These are phyloP conservation scores for Crepidotus variabilis DNA, from an alignment of 768 basidiomycete species.

Conservation along the genomic window DNA sequence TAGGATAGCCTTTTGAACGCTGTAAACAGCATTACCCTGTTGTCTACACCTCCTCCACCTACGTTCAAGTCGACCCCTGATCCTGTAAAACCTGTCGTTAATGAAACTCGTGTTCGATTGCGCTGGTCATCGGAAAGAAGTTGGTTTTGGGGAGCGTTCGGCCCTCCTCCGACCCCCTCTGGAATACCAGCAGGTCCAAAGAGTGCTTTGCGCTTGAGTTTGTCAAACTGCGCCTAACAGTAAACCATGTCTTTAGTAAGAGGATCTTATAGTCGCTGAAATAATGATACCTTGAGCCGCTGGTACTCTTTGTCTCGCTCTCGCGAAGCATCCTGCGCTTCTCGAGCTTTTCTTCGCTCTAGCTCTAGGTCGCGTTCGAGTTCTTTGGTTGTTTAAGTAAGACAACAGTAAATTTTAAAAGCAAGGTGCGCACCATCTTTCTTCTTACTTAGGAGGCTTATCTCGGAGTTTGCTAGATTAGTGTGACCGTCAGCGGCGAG, in stretches of 20 bases:
- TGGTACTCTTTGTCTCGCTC: conserved; percentile 87
- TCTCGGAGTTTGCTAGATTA: conserved; percentile 68
- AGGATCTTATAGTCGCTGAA: background rate
- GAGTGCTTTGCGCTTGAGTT: conserved; percentile 77
- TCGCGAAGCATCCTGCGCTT: conserved; percentile 68
- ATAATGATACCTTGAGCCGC: conserved; percentile 67
- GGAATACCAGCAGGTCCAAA: conserved; percentile 37
- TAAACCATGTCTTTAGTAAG: background rate
- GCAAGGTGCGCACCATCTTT: conserved; percentile 43
- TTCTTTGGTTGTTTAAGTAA: conserved; percentile 36
- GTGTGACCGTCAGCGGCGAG: background rate
- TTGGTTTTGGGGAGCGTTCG: conserved; percentile 10
- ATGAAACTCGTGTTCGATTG: conserved; percentile 18
- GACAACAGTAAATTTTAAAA: background rate
- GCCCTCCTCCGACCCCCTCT: conserved; percentile 10
- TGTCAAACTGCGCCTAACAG: conserved; percentile 68
- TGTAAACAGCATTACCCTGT: background rate
- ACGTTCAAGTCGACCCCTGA: conserved; percentile 61
- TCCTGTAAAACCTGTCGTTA: conserved; percentile 37
- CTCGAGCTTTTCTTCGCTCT: conserved; percentile 70
- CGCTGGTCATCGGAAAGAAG: conserved; percentile 21
- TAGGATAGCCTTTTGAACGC: background rate
- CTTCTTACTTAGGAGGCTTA: conserved; percentile 67
- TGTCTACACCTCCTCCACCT: conserved; percentile 46
- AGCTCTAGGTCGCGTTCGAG: conserved; percentile 77